phyloP scores from a whole-genome alignment of 805 yeast genomes.

The Kuraishia hungarica region DNA sequence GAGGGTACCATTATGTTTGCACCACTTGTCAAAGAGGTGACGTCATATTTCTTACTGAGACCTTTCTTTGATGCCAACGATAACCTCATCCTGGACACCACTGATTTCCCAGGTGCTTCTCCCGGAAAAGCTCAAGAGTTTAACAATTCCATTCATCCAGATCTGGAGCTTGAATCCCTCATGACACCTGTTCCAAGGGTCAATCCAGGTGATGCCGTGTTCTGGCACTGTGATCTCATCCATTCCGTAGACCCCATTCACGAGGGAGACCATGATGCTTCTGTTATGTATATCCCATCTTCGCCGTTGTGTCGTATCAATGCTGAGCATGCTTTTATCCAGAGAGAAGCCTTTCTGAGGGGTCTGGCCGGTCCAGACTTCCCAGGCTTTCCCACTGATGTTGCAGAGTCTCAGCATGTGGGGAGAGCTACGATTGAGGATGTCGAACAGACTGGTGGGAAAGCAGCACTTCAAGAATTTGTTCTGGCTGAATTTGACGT shows the following conservation, averaged over 20 bases:
- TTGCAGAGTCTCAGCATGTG: slow-evolving; percentile 15
- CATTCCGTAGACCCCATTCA: slow-evolving; percentile 32
- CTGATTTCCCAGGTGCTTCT: slow-evolving; percentile 29
- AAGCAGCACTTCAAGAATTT: slow-evolving; percentile 13
- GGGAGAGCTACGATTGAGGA: slow-evolving; percentile 15
- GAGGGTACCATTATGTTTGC: slow-evolving; percentile 30
- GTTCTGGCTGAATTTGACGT: slow-evolving; percentile 11
- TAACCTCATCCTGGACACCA: slow-evolving; percentile 21
- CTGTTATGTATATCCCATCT: slow-evolving; percentile 29
- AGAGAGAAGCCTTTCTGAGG: slow-evolving; percentile 14
- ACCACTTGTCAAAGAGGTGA: slow-evolving; percentile 27
- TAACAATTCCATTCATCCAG: slow-evolving; percentile 22
- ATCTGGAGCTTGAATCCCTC: slow-evolving; percentile 20
- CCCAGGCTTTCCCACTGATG: slow-evolving; percentile 17
- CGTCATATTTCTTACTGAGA: slow-evolving; percentile 29
- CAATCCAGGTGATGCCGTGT: slow-evolving; percentile 32
- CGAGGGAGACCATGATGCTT: slow-evolving; percentile 24
- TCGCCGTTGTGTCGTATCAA: slow-evolving; percentile 20
- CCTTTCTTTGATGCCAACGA: slow-evolving; percentile 29
- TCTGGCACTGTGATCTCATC: slow-evolving; percentile 33
- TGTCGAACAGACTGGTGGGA: slow-evolving; percentile 13
- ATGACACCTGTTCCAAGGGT: slow-evolving; percentile 29
- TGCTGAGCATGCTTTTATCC: slow-evolving; percentile 11
- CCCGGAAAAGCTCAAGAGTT: slow-evolving; percentile 29
- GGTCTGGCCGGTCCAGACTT: slow-evolving; percentile 19